These are phyloP conservation scores for Stygiomarasmius scandens DNA, from an alignment of 1,284 basidiomycete genomes.

Conservation along the genomic window DNA sequence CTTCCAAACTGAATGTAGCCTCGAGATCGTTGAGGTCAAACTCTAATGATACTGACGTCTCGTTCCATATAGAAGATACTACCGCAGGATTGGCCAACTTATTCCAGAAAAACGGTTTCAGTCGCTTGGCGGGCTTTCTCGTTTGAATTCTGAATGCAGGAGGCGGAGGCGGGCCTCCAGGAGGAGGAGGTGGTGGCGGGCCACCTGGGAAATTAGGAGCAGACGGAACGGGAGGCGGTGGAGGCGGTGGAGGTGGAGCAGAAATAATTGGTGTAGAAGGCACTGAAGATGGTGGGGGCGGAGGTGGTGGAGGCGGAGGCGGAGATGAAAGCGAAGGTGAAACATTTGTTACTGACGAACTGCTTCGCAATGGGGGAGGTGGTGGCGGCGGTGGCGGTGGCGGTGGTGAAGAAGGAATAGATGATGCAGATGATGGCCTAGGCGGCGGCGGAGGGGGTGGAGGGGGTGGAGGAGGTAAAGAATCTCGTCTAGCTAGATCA, in stretches of 20 bases:
- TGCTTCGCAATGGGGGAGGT: slow-evolving; percentile 24
- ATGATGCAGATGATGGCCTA: not conserved
- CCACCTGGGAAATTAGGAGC: slow-evolving; percentile 22
- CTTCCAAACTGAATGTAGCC: slow-evolving; percentile 72
- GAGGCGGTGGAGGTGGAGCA: slow-evolving; percentile 19
- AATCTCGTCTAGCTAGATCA: not conserved
- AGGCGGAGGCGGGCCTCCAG: slow-evolving; percentile 36
- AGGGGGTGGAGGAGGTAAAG: slow-evolving; percentile 6
- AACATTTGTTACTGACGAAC: slow-evolving; percentile 3
- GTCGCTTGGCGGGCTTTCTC: slow-evolving; percentile 54
- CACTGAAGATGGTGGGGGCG: slow-evolving; percentile 20
- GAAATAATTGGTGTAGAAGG: slow-evolving; percentile 28
- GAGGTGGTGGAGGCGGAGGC: slow-evolving; percentile 24
- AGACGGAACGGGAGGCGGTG: slow-evolving; percentile 27
- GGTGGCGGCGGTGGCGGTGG: slow-evolving; percentile 18
- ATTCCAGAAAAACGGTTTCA: slow-evolving; percentile 92
- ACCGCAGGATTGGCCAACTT: slow-evolving; percentile 59
- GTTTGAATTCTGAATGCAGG: slow-evolving; percentile 36
- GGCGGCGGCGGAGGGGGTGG: slow-evolving; percentile 13
- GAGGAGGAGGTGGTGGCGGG: slow-evolving; percentile 29
- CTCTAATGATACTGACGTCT: slow-evolving; percentile 43
- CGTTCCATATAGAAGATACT: slow-evolving; percentile 72
- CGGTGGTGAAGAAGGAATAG: not conserved
- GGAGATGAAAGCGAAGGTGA: slow-evolving; percentile 24
- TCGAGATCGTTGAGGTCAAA: slow-evolving; percentile 76